A percentile compares a stretch with the other conserved stretches of the same genome.
phyloP scores from a whole-genome alignment of 164 flowering plant genomes.

The Sextonia rubra region DNA sequence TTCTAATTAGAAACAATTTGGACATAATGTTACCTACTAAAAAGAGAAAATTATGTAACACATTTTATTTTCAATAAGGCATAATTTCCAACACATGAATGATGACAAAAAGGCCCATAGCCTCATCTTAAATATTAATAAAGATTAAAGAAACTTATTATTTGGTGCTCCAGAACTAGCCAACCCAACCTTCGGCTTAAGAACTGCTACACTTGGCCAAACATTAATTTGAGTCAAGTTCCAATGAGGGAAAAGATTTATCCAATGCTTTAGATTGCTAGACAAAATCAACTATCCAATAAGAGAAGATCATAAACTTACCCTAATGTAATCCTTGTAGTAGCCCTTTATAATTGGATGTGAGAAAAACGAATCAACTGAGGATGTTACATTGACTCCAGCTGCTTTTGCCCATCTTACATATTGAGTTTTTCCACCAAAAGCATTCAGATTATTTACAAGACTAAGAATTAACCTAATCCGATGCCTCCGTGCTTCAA shows the following conservation, averaged over 20 bases:
- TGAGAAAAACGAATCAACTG: slow-evolving; percentile 52
- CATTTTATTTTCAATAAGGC: no score
- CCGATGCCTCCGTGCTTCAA: slow-evolving; percentile 51
- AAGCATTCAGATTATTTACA: slow-evolving; percentile 56
- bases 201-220: background rate
- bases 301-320: slow-evolving; percentile 13
- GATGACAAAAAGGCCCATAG: no score
- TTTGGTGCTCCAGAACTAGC: no score
- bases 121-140: no score
- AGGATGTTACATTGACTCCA: slow-evolving; percentile 37
- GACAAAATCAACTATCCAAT: background rate
- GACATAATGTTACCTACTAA: no score
- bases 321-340: slow-evolving; percentile 54
- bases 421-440: slow-evolving; percentile 64
- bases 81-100: no score
- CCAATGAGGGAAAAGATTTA: background rate
- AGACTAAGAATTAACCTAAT: slow-evolving; percentile 55
- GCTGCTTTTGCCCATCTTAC: slow-evolving; percentile 54
- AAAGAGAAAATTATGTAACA: no score
- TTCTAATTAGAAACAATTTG: no score
- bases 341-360: slow-evolving; percentile 40
- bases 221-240: background rate
- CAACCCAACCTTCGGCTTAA: background rate
- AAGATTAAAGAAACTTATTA: no score
- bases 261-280: background rate